phyloP scores from a whole-genome alignment of 768 basidiomycete species.

The Cystobasidium tubakii region DNA sequence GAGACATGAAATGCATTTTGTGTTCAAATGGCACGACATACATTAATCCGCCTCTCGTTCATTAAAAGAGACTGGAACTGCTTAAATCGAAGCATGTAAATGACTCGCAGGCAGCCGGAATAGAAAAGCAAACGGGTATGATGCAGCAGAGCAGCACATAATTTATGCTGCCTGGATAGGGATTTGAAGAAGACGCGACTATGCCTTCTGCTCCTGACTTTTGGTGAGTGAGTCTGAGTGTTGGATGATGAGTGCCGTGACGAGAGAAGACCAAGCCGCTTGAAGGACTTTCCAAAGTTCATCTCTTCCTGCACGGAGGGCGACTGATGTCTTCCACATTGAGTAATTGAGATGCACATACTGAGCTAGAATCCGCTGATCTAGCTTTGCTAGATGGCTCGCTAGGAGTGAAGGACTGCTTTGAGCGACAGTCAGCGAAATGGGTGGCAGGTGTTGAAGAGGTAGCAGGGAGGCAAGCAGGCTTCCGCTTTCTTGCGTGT shows the following conservation, averaged over 20 bases:
- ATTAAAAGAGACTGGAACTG: too few relatives aligned
- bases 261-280: constrained; percentile 38
- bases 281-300: constrained; percentile 39
- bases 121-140: background rate
- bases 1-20: too few relatives aligned
- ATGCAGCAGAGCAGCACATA: background rate
- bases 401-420: constrained; percentile 22
- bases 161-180: background rate
- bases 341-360: constrained; percentile 38
- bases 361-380: constrained; percentile 19
- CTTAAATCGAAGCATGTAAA: too few relatives aligned
- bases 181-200: background rate
- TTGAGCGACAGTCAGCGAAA: background rate
- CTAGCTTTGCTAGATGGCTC: constrained; percentile 29
- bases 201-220: background rate
- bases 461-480: constrained; percentile 65
- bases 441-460: background rate
- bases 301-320: constrained; percentile 37
- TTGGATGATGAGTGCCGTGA: constrained; percentile 37
- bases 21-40: too few relatives aligned
- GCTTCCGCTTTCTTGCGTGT: constrained; percentile 60
- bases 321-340: constrained; percentile 40
- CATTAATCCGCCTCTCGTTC: too few relatives aligned
- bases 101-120: background rate
- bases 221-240: background rate